Conservation (phyloP, 768 basidiomycete species). For the Tylopilus plumbeoviolaceoides region DNA sequence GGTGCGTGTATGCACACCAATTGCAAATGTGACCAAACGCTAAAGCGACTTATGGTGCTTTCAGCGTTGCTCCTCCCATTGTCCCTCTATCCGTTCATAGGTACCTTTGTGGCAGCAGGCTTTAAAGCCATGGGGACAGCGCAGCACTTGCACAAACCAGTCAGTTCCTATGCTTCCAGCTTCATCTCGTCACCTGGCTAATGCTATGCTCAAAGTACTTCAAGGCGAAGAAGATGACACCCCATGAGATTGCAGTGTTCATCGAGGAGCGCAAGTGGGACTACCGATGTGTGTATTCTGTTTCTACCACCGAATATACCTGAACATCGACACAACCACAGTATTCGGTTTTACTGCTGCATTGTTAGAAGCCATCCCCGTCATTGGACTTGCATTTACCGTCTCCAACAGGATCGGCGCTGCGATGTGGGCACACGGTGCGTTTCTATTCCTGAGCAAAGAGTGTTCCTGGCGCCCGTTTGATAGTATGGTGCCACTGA, state of each 20-base stretch:
- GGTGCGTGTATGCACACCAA: constrained; percentile 15
- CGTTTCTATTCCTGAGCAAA: constrained; percentile 6
- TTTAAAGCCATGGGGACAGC: constrained; percentile 68
- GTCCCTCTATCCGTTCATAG: constrained; percentile 66
- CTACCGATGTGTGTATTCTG: constrained; percentile 55
- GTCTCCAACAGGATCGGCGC: constrained; percentile 88
- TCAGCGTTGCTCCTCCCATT: constrained; percentile 59
- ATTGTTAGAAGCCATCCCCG: constrained; percentile 74
- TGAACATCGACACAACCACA: constrained; percentile 21
- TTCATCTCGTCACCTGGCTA: not conserved
- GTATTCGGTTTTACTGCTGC: constrained; percentile 86
- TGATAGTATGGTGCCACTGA: not conserved
- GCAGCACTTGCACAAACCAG: constrained; percentile 63
- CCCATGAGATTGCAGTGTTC: constrained; percentile 64
- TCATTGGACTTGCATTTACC: constrained; percentile 77
- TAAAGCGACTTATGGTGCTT: not conserved
- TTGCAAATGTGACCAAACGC: not conserved
- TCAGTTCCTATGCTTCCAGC: constrained; percentile 28
- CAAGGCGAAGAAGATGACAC: constrained; percentile 76
- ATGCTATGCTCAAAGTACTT: constrained; percentile 58
- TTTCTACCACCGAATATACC: not conserved
- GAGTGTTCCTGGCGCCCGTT: not conserved
- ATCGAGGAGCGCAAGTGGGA: constrained; percentile 90
- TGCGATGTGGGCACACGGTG: constrained; percentile 91
- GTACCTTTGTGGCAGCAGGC: constrained; percentile 55